Evolutionary conservation across 2,329 filamentous ascomycete species (phyloP).

Genomic region (Hymenoscyphus occultus): DNA sequence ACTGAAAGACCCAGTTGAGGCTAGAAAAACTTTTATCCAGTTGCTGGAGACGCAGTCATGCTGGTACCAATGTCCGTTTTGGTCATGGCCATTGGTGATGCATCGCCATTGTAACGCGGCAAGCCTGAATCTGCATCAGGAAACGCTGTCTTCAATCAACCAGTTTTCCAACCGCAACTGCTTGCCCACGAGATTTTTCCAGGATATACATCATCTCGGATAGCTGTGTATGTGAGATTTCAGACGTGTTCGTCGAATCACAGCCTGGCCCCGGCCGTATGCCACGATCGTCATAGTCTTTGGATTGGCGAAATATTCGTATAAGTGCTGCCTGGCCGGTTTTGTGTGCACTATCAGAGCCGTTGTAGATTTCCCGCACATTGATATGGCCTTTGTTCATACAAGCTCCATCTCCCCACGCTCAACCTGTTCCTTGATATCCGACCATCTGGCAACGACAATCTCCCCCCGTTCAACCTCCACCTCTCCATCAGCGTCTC

Average conservation of each 20-base stretch:
- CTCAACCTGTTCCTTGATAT: constrained; percentile 45
- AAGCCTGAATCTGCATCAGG: not conserved
- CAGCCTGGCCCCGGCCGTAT: no score
- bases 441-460: constrained; percentile 31
- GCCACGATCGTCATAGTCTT: not conserved
- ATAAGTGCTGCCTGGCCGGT: not conserved
- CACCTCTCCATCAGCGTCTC: constrained; percentile 60
- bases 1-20: not conserved
- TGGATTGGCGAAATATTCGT: not conserved
- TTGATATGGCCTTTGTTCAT: constrained; percentile 14
- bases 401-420: constrained; percentile 47
- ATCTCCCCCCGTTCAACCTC: constrained; percentile 42
- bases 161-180: no score
- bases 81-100: not conserved
- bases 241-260: no score
- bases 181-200: no score
- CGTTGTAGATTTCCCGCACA: not conserved
- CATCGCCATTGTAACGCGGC: not conserved
- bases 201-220: no score
- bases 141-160: not conserved
- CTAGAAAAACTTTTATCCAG: not conserved
- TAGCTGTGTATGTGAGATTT: no score
- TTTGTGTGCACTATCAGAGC: not conserved
- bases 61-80: not conserved
- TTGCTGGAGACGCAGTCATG: not conserved